These are phyloP conservation scores for Aspergillus egyptiacus DNA, from an alignment of 495 filamentous ascomycete species.

Conservation along the genomic window DNA sequence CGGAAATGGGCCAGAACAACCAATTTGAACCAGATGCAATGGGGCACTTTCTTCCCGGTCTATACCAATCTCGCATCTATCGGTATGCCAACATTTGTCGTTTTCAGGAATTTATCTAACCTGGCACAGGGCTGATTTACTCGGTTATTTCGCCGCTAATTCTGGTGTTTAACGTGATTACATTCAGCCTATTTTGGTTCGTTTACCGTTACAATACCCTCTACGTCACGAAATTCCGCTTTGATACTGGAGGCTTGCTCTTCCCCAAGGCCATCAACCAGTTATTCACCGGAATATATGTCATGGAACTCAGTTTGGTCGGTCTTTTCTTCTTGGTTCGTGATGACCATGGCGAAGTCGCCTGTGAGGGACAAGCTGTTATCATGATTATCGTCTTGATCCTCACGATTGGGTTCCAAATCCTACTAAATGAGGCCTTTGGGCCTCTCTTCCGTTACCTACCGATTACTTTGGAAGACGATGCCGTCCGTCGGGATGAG, in stretches of 20 bases:
- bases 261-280: conserved; percentile 95
- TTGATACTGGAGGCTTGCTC: conserved; percentile 88
- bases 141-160: conserved; percentile 86
- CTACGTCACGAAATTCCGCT: conserved; percentile 85
- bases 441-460: conserved; percentile 81
- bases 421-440: conserved; percentile 78
- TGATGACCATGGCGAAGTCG: conserved; percentile 49
- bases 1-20: conserved; percentile 86
- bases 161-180: conserved; percentile 87
- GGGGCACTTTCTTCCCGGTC: conserved; percentile 92
- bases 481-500: conserved; percentile 81
- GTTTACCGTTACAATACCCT: conserved; percentile 95
- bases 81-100: conserved; percentile 40
- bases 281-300: conserved; percentile 87
- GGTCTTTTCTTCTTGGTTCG: conserved; percentile 85
- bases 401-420: conserved; percentile 75
- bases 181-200: conserved; percentile 91
- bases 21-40: conserved; percentile 68
- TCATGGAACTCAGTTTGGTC: conserved; percentile 87
- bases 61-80: conserved; percentile 96
- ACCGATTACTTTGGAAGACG: conserved; percentile 93
- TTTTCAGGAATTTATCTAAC: conserved; percentile 8
- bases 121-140: conserved; percentile 66
- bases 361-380: conserved; percentile 77
- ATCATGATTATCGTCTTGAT: conserved; percentile 75